phyloP scores from a whole-genome alignment of 192 early-diverging fungal species.

The Dissophora ornata region DNA sequence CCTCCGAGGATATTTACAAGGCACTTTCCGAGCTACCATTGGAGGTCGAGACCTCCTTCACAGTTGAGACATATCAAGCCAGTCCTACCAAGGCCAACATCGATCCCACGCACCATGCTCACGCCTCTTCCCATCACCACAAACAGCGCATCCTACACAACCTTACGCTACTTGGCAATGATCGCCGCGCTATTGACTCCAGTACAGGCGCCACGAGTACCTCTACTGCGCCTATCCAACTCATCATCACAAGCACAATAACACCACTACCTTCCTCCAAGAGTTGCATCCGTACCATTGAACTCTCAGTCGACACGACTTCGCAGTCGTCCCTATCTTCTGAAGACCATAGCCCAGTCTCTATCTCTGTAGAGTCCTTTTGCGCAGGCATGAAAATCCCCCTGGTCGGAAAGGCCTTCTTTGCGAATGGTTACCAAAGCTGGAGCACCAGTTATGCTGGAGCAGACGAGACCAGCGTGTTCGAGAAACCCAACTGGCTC shows the following conservation, averaged over 20 bases:
- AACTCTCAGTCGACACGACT: slow-evolving; percentile 10
- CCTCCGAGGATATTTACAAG: slow-evolving; percentile 21
- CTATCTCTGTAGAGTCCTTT: slow-evolving; percentile 13
- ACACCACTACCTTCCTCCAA: not conserved
- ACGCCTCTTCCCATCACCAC: not conserved
- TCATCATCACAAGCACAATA: slow-evolving; percentile 6
- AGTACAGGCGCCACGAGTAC: not conserved
- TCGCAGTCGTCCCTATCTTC: not conserved
- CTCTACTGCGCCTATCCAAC: not conserved
- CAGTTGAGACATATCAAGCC: not conserved
- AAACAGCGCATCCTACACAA: not conserved
- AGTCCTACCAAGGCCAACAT: no score
- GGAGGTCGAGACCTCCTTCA: slow-evolving; percentile 14
- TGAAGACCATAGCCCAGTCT: not conserved
- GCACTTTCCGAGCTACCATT: slow-evolving; percentile 3
- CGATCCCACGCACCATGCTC: no score
- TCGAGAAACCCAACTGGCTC: slow-evolving; percentile 53
- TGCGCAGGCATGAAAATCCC: not conserved
- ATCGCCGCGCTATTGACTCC: not conserved
- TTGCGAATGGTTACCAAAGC: slow-evolving; percentile 64
- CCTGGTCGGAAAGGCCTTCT: slow-evolving; percentile 29
- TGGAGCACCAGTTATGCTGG: slow-evolving; percentile 57
- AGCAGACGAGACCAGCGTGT: slow-evolving; percentile 46
- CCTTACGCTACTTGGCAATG: not conserved
- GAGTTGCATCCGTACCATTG: slow-evolving; percentile 22